Conservation (phyloP, 148 eudicot genomes). For the Rhododendron ovatum region DNA sequence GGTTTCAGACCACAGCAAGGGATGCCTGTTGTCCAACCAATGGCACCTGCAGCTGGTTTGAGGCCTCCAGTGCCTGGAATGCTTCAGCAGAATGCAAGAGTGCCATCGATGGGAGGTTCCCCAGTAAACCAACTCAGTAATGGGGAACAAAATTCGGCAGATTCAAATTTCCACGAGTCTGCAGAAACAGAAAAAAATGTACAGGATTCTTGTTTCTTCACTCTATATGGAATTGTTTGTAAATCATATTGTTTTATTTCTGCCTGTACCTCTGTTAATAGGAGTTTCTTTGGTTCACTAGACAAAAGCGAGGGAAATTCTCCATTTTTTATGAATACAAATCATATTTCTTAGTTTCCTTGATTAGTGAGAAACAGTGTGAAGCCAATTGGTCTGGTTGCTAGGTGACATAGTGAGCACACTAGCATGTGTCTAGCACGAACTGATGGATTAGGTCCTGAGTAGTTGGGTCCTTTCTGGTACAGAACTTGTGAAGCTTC, state of each 20-base stretch:
- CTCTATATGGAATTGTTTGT: background rate
- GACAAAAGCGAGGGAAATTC: background rate
- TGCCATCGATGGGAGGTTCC: slow-evolving; percentile 35
- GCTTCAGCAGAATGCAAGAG: slow-evolving; percentile 41
- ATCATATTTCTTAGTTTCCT: background rate
- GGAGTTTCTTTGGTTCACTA: background rate
- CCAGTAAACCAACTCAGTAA: slow-evolving; percentile 39
- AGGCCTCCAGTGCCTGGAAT: slow-evolving; percentile 52
- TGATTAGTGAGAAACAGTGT: background rate
- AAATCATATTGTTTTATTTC: background rate
- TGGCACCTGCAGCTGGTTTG: slow-evolving; percentile 46
- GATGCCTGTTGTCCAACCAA: slow-evolving; percentile 43
- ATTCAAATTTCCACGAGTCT: slow-evolving; percentile 34
- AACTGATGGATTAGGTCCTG: background rate
- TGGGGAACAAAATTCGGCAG: slow-evolving; percentile 40
- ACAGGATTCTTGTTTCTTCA: background rate
- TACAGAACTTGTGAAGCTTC: background rate
- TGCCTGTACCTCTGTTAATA: background rate
- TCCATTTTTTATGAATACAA: background rate
- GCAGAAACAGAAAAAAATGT: slow-evolving; percentile 63
- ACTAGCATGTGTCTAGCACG: background rate
- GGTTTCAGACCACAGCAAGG: slow-evolving; percentile 77
- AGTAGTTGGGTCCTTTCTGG: background rate
- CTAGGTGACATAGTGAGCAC: background rate
- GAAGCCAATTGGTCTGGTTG: background rate